Percentiles rank a stretch among this genome's conserved stretches.
Conservation (phyloP, 345 rosid species). For the Salix caprea region DNA sequence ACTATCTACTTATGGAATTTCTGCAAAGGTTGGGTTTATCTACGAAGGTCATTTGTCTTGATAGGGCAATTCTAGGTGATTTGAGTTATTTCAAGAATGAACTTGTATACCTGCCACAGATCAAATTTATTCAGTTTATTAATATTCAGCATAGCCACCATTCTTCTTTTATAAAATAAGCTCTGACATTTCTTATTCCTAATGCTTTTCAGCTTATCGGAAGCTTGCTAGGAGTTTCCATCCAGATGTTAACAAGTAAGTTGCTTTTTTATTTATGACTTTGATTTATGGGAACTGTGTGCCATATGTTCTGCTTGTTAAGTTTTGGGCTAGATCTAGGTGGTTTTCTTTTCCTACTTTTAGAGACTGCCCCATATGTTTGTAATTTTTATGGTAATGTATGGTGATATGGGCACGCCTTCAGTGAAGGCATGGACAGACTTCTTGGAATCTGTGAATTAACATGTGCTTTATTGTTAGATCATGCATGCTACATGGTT, state of each 20-base stretch:
- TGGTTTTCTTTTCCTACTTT: neutral
- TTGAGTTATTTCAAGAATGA: neutral
- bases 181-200: neutral
- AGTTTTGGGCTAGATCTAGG: neutral
- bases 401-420: neutral
- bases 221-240: constrained; percentile 95
- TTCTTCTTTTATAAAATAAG: neutral
- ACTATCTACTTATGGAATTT: neutral
- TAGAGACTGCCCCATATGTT: neutral
- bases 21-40: neutral
- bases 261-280: neutral
- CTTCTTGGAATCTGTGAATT: neutral
- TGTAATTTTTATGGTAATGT: neutral
- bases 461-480: neutral
- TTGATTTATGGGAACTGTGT: neutral
- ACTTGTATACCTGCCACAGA: neutral
- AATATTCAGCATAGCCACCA: neutral
- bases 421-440: neutral
- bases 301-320: neutral
- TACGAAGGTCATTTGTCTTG: neutral
- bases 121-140: too few relatives aligned
- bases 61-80: neutral
- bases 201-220: constrained; percentile 67
- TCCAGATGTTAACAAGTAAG: constrained; percentile 98
- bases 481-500: neutral